Percentiles rank a stretch among this genome's conserved stretches.
These are phyloP conservation scores for Brassica juncea DNA, from an alignment of 345 rosid genomes.

Conservation along the genomic window DNA sequence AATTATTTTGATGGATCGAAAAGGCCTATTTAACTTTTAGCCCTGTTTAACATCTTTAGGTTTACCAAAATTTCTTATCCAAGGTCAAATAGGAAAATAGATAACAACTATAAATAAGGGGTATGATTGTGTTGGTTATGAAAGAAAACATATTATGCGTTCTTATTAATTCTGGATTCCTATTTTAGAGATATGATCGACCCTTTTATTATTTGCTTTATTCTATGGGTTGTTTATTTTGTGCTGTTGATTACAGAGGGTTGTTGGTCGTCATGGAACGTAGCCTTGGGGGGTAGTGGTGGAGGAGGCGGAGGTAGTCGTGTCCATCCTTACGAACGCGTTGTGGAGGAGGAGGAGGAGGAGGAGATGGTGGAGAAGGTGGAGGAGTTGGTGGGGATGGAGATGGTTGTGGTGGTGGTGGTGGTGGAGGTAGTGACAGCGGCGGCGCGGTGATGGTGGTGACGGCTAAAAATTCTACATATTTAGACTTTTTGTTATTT, in stretches of 20 bases:
- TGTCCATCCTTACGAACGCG: not conserved
- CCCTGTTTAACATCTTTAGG: too few relatives aligned
- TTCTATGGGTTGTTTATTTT: not conserved
- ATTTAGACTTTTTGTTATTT: not conserved
- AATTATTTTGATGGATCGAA: too few relatives aligned
- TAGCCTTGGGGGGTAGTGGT: not conserved
- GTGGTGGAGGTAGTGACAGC: not conserved
- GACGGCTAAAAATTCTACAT: not conserved
- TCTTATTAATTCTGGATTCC: too few relatives aligned
- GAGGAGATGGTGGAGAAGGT: not conserved
- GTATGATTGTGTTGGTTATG: too few relatives aligned
- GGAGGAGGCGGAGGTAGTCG: not conserved
- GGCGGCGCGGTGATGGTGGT: not conserved
- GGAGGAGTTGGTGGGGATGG: not conserved
- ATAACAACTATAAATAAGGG: too few relatives aligned
- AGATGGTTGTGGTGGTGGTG: not conserved
- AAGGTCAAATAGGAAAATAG: too few relatives aligned
- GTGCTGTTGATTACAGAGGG: not conserved
- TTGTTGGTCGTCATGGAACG: not conserved
- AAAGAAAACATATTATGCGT: too few relatives aligned
- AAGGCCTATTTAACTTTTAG: too few relatives aligned
- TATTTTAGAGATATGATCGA: not conserved
- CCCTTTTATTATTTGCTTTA: not conserved
- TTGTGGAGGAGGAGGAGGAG: not conserved
- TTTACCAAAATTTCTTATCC: too few relatives aligned